phyloP scores from a whole-genome alignment of 1,284 basidiomycete genomes.

The Ceratorhiza oryzae-sativae region DNA sequence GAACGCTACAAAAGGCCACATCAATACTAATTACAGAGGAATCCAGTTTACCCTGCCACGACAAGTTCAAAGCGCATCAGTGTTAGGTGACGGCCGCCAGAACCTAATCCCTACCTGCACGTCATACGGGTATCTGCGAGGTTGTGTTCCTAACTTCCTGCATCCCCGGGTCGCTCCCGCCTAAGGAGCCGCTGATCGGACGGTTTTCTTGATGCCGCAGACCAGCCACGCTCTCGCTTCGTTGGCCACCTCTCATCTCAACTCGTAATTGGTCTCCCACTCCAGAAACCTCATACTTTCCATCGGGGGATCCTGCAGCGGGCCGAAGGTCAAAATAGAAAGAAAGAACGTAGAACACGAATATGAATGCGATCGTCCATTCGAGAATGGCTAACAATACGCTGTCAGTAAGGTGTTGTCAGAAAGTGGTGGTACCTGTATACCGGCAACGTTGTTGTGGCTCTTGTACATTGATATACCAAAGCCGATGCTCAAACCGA shows the following conservation, averaged over 20 bases:
- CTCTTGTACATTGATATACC: slow-evolving; percentile 50
- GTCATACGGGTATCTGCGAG: background rate
- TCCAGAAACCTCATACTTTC: slow-evolving; percentile 32
- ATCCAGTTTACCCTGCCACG: too few relatives aligned
- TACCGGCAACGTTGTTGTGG: slow-evolving; percentile 61
- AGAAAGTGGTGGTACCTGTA: slow-evolving; percentile 37
- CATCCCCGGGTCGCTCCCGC: slow-evolving; percentile 8
- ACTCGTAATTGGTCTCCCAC: background rate
- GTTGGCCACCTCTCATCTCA: background rate
- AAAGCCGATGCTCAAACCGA: slow-evolving; percentile 64
- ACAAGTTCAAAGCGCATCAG: too few relatives aligned
- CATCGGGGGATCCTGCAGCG: background rate
- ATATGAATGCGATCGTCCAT: slow-evolving; percentile 75
- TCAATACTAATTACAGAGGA: too few relatives aligned
- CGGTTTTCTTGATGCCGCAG: background rate
- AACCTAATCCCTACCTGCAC: too few relatives aligned
- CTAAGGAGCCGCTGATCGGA: background rate
- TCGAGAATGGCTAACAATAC: slow-evolving; percentile 63
- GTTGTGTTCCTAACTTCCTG: background rate
- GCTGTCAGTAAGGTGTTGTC: background rate
- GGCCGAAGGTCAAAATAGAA: slow-evolving; percentile 67
- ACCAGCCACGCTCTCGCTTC: background rate
- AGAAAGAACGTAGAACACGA: slow-evolving; percentile 71
- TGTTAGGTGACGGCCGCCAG: too few relatives aligned
- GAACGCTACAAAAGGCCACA: too few relatives aligned